Evolutionary conservation across 2,329 filamentous ascomycete genomes (phyloP), one percentile per base, ranked within the genome.

Genomic region (Calonectria henricotiae): DNA sequence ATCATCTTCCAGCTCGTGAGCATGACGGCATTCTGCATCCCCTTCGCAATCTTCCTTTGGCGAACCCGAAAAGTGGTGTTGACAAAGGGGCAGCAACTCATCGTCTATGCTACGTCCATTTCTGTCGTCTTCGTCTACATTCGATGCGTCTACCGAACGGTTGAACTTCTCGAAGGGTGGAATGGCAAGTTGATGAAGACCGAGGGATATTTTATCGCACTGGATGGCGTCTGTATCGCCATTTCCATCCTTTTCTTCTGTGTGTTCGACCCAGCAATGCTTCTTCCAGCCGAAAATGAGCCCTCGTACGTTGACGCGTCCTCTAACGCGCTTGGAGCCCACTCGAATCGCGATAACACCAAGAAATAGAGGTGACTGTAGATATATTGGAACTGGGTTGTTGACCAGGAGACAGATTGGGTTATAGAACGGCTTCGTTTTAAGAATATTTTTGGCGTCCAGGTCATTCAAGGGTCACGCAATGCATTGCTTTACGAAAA

Each of bases 91-190:
- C 39, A 54, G 55, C 39, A 49, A 11, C 49, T 58, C 27, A 41
- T 68, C 5, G 15, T 68, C 3, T 27, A 44, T 37, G 60, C 66
- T 2, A 39, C 41, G 12, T 44, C 39, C 27, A 41, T 63, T 47
- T 68, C 66, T 17, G 20, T 68, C 7, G 7, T 49, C 12, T 49
- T 39, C 15, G 49, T 63, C 1, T 68, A 62, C 15, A 35, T 64
- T n/a, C 65, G 65, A 67, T 62, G 65, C 58, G 62, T 67, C 37
- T 67, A 67, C 37, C 46, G 65, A 37, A 67, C 66, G 1, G 55
- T 68, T 17, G 66, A 68, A 30, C 66, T 68, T 37, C 46, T 68
- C 15, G 37, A 68, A 41, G 66, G 66, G 15, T 68, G 66, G 66
- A 60, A 68, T 37, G 66, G 60, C 32, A 43, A 68, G 11, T n/a